phyloP scores from a whole-genome alignment of 192 early-diverging fungal genomes.

The Chytriomyces hyalinus region DNA sequence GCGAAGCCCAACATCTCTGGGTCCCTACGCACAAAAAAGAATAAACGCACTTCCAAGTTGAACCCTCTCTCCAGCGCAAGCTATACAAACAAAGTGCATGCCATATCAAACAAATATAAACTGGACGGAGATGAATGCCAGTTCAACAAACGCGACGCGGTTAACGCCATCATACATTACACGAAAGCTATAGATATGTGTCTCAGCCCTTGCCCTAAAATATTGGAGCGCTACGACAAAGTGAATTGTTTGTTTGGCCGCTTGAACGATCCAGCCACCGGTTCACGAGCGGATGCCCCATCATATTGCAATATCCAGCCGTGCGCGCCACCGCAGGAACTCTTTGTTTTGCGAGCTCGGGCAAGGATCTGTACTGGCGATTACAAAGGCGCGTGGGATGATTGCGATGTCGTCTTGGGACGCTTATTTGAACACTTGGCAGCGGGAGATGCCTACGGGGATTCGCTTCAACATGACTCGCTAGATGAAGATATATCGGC shows the following conservation, averaged over 20 bases:
- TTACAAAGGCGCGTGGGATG: neutral
- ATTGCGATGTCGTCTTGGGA: neutral
- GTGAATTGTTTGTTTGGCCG: neutral
- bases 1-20: neutral
- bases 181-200: neutral
- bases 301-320: neutral
- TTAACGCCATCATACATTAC: neutral
- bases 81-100: neutral
- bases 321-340: neutral
- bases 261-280: neutral
- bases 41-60: neutral
- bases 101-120: neutral
- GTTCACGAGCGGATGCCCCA: neutral
- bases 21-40: neutral
- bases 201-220: neutral
- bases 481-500: neutral
- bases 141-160: neutral
- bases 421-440: neutral
- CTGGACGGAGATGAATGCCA: neutral
- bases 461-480: neutral
- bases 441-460: neutral
- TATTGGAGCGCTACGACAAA: neutral
- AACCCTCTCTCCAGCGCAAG: neutral
- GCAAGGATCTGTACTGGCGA: neutral
- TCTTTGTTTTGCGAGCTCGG: neutral